Conservation (phyloP, 2,329 filamentous ascomycete species). For the Capronia americana region DNA sequence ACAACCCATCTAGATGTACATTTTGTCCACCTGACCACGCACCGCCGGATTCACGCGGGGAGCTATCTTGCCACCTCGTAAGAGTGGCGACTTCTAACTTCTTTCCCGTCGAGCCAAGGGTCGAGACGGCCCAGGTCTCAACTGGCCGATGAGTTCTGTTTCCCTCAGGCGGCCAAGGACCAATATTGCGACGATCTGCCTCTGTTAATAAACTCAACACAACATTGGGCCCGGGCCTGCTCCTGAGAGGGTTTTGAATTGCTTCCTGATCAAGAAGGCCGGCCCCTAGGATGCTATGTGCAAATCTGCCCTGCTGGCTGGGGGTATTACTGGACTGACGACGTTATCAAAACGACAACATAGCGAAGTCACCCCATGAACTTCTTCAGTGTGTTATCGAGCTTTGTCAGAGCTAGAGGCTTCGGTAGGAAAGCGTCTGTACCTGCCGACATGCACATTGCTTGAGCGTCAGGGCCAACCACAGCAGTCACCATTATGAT, state of each 20-base stretch:
- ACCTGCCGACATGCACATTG: conserved; percentile 41
- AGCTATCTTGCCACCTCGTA: neutral
- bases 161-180: neutral
- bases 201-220: neutral
- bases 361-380: conserved; percentile 22
- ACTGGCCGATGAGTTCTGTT: neutral
- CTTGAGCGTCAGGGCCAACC: conserved; percentile 40
- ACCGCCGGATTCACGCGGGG: neutral
- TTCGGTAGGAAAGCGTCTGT: conserved; percentile 44
- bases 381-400: conserved; percentile 31
- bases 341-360: neutral
- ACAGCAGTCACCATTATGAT: conserved; percentile 45
- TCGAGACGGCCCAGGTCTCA: neutral
- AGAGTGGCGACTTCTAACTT: neutral
- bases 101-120: neutral
- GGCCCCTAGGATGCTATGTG: neutral
- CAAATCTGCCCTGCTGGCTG: neutral
- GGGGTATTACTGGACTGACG: neutral
- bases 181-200: neutral
- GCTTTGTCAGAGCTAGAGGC: conserved; percentile 38
- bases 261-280: neutral
- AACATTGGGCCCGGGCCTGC: neutral
- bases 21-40: neutral
- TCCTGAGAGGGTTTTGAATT: neutral
- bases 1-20: neutral